phyloP scores from a whole-genome alignment of 305 asterid genomes.

The Solanum chacoense region DNA sequence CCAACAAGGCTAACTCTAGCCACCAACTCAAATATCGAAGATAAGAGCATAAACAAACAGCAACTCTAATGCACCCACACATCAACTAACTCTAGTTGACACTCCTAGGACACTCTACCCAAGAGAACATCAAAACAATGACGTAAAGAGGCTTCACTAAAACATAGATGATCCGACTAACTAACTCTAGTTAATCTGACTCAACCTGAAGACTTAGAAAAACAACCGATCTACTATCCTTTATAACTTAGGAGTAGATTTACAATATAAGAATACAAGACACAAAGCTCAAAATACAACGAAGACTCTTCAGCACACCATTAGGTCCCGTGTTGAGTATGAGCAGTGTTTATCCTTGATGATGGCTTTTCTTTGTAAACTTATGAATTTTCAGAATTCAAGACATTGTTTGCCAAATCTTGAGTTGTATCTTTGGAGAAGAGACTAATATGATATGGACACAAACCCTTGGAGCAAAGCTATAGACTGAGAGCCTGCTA shows the following conservation, averaged over 20 bases:
- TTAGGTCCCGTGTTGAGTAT: not conserved
- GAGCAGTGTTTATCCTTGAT: not conserved
- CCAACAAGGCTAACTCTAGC: not conserved
- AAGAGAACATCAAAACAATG: not conserved
- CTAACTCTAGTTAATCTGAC: not conserved
- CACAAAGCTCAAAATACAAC: not conserved
- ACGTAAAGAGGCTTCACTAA: not conserved
- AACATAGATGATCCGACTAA: too few relatives aligned
- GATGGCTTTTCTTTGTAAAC: not conserved
- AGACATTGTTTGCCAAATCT: not conserved
- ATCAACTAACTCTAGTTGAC: not conserved
- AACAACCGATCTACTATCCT: not conserved
- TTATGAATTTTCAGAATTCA: not conserved
- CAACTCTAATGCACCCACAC: not conserved
- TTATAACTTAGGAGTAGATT: not conserved
- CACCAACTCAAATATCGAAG: not conserved
- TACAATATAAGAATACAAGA: not conserved
- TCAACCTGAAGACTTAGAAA: not conserved
- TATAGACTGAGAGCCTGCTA: not conserved
- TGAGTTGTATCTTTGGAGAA: not conserved
- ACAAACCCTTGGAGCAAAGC: not conserved
- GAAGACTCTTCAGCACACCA: not conserved
- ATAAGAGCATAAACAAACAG: not conserved
- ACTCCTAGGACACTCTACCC: not conserved
- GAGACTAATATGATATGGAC: not conserved